A percentile compares a stretch with the other conserved stretches of the same genome.
phyloP scores from a whole-genome alignment of 2,329 filamentous ascomycete genomes.

The Trichoderma sp. region DNA sequence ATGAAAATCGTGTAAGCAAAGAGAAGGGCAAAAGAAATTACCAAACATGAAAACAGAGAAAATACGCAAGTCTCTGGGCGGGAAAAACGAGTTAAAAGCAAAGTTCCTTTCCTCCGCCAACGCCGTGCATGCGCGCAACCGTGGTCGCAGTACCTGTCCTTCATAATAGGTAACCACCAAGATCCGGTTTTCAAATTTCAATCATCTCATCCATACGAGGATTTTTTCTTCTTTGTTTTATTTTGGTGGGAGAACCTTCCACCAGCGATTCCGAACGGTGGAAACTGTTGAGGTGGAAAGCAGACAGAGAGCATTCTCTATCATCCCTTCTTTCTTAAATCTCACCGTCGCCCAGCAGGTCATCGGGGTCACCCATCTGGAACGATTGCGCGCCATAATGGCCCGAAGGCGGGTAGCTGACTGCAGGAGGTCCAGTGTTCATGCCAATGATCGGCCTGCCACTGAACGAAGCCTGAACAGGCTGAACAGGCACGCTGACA shows the following conservation, averaged over 20 bases:
- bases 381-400: constrained; percentile 18
- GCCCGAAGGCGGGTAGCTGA: neutral
- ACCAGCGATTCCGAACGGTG: neutral
- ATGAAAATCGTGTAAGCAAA: neutral
- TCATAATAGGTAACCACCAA: neutral
- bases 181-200: neutral
- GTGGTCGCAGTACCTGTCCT: neutral
- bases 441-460: neutral
- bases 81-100: neutral
- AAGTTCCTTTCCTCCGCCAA: neutral
- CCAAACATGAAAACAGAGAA: neutral
- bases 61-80: neutral
- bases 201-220: neutral
- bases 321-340: constrained; percentile 28
- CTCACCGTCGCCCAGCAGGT: constrained; percentile 38
- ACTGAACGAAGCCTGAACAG: constrained; percentile 10
- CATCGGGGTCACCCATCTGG: neutral
- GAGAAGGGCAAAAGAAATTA: neutral
- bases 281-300: neutral
- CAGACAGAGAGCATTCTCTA: neutral
- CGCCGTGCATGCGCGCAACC: neutral
- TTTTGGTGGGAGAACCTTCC: neutral
- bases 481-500: neutral
- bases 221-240: neutral
- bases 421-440: neutral